Evolutionary conservation across 2,329 filamentous ascomycete species (phyloP).

Genomic region (Incumbomyces lentus): DNA sequence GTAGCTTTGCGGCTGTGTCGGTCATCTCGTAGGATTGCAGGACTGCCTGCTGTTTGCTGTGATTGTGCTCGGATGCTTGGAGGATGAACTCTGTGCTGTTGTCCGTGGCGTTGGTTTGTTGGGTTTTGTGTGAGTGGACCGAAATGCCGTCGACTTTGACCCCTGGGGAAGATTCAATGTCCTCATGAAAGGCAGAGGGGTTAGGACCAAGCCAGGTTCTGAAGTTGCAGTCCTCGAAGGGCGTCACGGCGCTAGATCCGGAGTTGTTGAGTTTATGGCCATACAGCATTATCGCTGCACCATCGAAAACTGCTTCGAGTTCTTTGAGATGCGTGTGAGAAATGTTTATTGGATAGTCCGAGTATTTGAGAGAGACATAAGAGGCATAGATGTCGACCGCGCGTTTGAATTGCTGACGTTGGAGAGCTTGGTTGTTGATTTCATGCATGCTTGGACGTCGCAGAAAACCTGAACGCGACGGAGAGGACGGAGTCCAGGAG

Average conservation of each 20-base stretch:
- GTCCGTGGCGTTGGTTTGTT: background rate
- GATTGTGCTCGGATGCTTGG: slow-evolving; percentile 1
- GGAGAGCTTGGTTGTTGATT: slow-evolving; percentile 21
- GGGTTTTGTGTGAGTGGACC: slow-evolving; percentile 6
- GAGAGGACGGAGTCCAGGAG: slow-evolving; percentile 20
- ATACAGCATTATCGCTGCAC: slow-evolving; percentile 29
- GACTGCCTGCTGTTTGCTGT: background rate
- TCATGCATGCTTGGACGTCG: slow-evolving; percentile 8
- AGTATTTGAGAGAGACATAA: slow-evolving; percentile 50
- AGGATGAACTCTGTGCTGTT: slow-evolving; percentile 9
- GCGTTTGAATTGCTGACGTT: slow-evolving; percentile 46
- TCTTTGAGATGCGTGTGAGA: slow-evolving; percentile 46
- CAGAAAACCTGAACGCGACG: slow-evolving; percentile 8
- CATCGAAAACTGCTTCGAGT: slow-evolving; percentile 46
- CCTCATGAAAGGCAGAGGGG: slow-evolving; percentile 12
- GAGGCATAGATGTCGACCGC: slow-evolving; percentile 53
- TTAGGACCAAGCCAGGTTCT: slow-evolving; percentile 18
- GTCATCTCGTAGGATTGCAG: slow-evolving; percentile 17
- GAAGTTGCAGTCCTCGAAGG: slow-evolving; percentile 24
- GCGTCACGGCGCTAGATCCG: slow-evolving; percentile 31
- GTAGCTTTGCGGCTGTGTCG: slow-evolving; percentile 22
- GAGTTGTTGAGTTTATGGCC: slow-evolving; percentile 31
- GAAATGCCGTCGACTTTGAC: slow-evolving; percentile 14
- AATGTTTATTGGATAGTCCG: slow-evolving; percentile 58
- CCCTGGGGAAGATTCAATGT: slow-evolving; percentile 15